phyloP scores from a whole-genome alignment of 129 eudicot genomes.

The Flaveria linearis region DNA sequence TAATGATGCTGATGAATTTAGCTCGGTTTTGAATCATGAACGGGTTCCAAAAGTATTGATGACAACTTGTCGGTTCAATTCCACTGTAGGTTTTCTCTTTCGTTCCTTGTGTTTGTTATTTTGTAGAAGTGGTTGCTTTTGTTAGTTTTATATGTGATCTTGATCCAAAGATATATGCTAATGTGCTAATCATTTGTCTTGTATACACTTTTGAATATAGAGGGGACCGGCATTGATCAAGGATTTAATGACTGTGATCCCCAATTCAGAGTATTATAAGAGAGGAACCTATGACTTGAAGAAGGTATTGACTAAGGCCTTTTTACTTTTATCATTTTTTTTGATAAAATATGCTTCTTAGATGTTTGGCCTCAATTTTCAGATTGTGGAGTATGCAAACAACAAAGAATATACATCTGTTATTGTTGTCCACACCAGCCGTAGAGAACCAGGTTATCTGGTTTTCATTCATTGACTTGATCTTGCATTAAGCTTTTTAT shows the following conservation, averaged over 20 bases:
- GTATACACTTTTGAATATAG: slow-evolving; percentile 36
- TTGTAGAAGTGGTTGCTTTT: slow-evolving; percentile 11
- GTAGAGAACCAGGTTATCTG: slow-evolving; percentile 90
- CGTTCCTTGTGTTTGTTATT: neutral
- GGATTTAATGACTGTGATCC: slow-evolving; percentile 72
- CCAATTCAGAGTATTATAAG: slow-evolving; percentile 76
- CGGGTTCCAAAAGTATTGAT: slow-evolving; percentile 68
- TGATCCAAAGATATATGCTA: neutral
- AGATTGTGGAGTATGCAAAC: slow-evolving; percentile 88
- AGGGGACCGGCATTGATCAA: slow-evolving; percentile 88
- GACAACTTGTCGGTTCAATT: slow-evolving; percentile 86
- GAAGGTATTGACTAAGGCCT: slow-evolving; percentile 47
- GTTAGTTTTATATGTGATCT: slow-evolving; percentile 1
- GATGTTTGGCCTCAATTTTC: slow-evolving; percentile 17
- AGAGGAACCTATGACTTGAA: slow-evolving; percentile 98
- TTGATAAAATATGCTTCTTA: neutral
- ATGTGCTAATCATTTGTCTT: neutral
- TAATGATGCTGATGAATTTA: slow-evolving; percentile 86
- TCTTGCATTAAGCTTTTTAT: neutral
- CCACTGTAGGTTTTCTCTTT: slow-evolving; percentile 56
- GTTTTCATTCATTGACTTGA: neutral
- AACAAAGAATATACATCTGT: slow-evolving; percentile 83
- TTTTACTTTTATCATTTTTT: neutral
- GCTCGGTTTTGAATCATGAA: slow-evolving; percentile 53
- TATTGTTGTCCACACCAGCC: slow-evolving; percentile 88